Percentiles rank a stretch among this genome's conserved stretches.
Evolutionary conservation across 2,329 filamentous ascomycete genomes (phyloP).

Genomic region (Fusarium coffeatum): DNA sequence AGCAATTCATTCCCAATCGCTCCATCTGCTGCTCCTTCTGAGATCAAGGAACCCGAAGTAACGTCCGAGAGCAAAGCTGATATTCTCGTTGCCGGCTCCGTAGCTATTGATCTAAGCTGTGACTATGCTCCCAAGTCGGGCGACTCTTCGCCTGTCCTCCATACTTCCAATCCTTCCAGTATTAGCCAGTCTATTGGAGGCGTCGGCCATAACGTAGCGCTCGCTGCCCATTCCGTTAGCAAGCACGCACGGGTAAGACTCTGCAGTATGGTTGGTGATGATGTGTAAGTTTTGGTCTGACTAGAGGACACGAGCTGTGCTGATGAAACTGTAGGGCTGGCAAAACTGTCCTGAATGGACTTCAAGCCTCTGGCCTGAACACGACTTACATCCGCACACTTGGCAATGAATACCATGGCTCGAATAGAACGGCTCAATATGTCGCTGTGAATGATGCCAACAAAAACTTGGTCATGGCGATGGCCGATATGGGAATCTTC

Average conservation of each 20-base stretch:
- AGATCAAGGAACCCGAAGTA: conserved; percentile 26
- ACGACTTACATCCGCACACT: conserved; percentile 71
- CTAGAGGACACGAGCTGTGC: background rate
- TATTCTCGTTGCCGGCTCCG: conserved; percentile 88
- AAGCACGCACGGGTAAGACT: conserved; percentile 73
- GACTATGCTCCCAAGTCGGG: conserved; percentile 66
- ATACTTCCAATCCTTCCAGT: conserved; percentile 87
- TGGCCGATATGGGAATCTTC: conserved; percentile 95
- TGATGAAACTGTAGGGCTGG: conserved; percentile 68
- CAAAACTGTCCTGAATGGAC: conserved; percentile 73
- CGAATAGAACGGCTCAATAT: conserved; percentile 85
- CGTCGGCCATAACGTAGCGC: conserved; percentile 91
- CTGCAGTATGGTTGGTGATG: conserved; percentile 84
- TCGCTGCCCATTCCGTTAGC: conserved; percentile 78
- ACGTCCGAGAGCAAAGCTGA: conserved; percentile 58
- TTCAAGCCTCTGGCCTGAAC: conserved; percentile 73
- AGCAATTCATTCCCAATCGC: conserved; percentile 45
- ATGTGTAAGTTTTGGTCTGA: conserved; percentile 64
- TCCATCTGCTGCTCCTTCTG: conserved; percentile 28
- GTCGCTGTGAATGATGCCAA: conserved; percentile 86
- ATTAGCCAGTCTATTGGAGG: conserved; percentile 89
- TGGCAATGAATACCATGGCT: conserved; percentile 58
- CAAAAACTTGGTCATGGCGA: conserved; percentile 88
- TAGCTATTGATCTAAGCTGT: conserved; percentile 89
- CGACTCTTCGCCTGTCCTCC: conserved; percentile 61